Base-by-base conservation (phyloP, 306 rosid species). In the Dryas drummondii region DNA sequence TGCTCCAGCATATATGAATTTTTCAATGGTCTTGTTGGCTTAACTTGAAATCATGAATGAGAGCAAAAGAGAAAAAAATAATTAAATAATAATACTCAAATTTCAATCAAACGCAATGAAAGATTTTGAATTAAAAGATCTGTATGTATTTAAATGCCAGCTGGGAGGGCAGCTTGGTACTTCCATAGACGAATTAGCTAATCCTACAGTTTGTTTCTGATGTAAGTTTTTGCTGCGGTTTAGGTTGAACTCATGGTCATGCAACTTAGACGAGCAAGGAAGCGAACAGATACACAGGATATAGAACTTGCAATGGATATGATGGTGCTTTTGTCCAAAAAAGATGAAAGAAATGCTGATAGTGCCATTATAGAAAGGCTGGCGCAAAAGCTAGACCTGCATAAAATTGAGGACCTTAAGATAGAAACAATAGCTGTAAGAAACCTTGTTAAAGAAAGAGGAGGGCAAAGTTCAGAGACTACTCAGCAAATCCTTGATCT, bases 221-320 rank as follows among this genome's bases (percentile, higher is more conserved):
- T 46, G 16, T 17, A n/a, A 52, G 53, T 47, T 67, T 26, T 68
- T 40, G 42, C 73, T 70, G n/a, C 62, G 79, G 14, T 81, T 70
- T 87, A 89, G 97, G 72, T 91, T 66, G 93, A 84, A 76, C 88
- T 89, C 57, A 88, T 88, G 86, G 61, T 84, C 76, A 46, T 70
- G 83, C 97, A 91, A 85, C 91, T 91, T 32, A 85, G 68, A 82
- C 82, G 96, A 66, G 91, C 86, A 2, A 88, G 81, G 85, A 89
- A 79, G 82, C 84, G 91, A 70, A 88, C 87, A 0, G 96, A 91
- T 55, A 88, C 96, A 32, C 97, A 88, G 47, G 97, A 91, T 70
- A 89, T 89, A 51, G 96, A 91, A 75, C 88, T 91, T 15, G 93
- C 91, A 74, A 86, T 91, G 97, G 97, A 91, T 69, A 82, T 86